Base-by-base conservation (phyloP, 2,329 filamentous ascomycete genomes). In the Xylariales sp. region DNA sequence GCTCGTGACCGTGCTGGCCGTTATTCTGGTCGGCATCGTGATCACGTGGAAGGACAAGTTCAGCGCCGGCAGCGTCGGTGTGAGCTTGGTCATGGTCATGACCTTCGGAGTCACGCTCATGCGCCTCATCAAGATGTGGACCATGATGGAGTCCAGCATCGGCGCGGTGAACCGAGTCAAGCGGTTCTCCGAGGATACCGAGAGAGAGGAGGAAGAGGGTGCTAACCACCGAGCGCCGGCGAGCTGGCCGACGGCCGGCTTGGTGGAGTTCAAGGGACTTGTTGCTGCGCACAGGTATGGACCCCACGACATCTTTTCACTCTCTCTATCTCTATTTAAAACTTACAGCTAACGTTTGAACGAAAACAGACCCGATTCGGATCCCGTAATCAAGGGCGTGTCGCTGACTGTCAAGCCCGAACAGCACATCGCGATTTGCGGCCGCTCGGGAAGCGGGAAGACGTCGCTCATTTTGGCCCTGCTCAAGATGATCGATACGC, bases 31-130 rank as follows among this genome's bases (percentile, higher is more conserved):
- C 3, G 48, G 53, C 6, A 42, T 50, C 4, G 43, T 50, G 2
- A 48, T 53, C 15, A 46, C 45, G 4, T 40, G 38, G 38, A 30
- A 18, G 28, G 38, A 40, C 20, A 40, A 40, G 16, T 40, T 40
- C 15, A 31, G 20, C 8, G 38, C 38, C 2, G 38, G 38, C 1
- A 40, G 33, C 15, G 38, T 40, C 6, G 66, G 65, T 25, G 64
- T 61, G 6, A 56, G 57, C 33, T 33, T 69, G 5, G 46, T 69
- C 4, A 56, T 59, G 4, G 49, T 69, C 0, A 60, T 69, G 53
- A 42, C 37, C 4, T 60, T 67, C 35, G 56, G 63, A 16, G 49
- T 57, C 4, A 40, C 29, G 0, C 31, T 68, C 3, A 40, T 54
- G 3, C 35, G 31, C 11, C 45, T 66, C 5, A 52, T 67, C 15